Evolutionary conservation across 495 filamentous ascomycete species (phyloP), one percentile per base, ranked within the genome.

Genomic region (Tetracladium marchalianum): DNA sequence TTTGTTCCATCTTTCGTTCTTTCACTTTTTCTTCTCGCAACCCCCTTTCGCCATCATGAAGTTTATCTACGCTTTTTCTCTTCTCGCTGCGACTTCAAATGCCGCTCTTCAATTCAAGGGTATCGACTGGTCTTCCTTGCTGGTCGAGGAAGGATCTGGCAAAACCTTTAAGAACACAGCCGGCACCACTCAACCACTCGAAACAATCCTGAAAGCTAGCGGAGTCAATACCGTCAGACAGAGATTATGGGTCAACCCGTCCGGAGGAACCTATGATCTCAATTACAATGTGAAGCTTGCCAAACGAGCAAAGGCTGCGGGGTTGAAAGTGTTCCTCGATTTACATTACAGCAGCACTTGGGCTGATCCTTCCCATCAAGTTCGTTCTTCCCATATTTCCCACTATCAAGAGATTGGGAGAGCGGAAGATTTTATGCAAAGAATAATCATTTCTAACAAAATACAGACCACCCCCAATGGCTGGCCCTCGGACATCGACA

Each of bases 221-320:
- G 84, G 82, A 4, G 73, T 85, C 43, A 87, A 83, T 54, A 83
- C 80, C 2, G 71, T 87, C 27, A 76, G 82, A 12, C 82, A 87
- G 56, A 72, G 84, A 15, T 51, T 87, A 17, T 87, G 81, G 82
- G 82, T 87, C 33, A 83, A 80, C 49, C 81, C 82, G 0, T 61
- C 67, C 9, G 71, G 78, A 48, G 79, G 82, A 19, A 66, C 69
- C 41, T 87, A 86, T 57, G 73, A 81, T 55, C 59, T 86, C 11
- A 74, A 71, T 34, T 87, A 90, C 62, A 84, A 84, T 52, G 44
- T 89, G 52, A 59, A 74, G 46, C 68, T 88, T 11, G 85, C 77
- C 11, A 65, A 71, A 56, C 66, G 84, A 38, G 77, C 80, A 11
- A 73, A 79, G 52, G 73, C 70, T n/a, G 76, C 70, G 5, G 82